Evolutionary conservation across 805 yeast species (phyloP).

Genomic region (Wickerhamomyces bovis): DNA sequence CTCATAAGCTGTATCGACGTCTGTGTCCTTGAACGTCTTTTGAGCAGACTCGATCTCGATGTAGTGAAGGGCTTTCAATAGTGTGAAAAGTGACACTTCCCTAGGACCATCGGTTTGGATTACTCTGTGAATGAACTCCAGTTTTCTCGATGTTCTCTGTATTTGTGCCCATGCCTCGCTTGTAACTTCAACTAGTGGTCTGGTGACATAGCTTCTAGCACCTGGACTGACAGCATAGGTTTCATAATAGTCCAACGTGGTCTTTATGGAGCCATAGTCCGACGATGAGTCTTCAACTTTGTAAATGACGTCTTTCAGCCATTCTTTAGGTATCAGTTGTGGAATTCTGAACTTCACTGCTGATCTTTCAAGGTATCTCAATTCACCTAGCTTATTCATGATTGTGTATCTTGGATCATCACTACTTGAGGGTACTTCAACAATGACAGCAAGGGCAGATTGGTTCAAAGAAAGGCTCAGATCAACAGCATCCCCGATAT

Average conservation of each 20-base stretch:
- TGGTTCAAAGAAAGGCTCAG: slow-evolving; percentile 36
- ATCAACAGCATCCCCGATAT: slow-evolving; percentile 60
- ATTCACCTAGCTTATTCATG: slow-evolving; percentile 50
- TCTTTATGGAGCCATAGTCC: slow-evolving; percentile 27
- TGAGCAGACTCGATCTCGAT: slow-evolving; percentile 27
- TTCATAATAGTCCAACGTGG: slow-evolving; percentile 22
- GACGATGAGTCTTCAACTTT: slow-evolving; percentile 8
- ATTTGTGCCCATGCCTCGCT: slow-evolving; percentile 34
- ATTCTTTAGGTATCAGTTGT: slow-evolving; percentile 35
- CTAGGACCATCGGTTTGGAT: slow-evolving; percentile 38
- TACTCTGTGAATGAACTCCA: slow-evolving; percentile 40
- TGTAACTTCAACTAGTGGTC: slow-evolving; percentile 33
- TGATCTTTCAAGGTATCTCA: slow-evolving; percentile 41
- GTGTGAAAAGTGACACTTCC: slow-evolving; percentile 32
- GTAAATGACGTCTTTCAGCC: slow-evolving; percentile 26
- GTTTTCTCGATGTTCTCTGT: slow-evolving; percentile 33
- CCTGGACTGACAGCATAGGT: slow-evolving; percentile 27
- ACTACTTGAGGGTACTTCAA: slow-evolving; percentile 42
- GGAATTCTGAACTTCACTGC: slow-evolving; percentile 51
- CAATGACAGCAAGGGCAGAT: slow-evolving; percentile 47
- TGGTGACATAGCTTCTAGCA: slow-evolving; percentile 28
- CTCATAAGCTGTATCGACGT: slow-evolving; percentile 24
- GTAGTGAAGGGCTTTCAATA: slow-evolving; percentile 29
- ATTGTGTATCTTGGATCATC: slow-evolving; percentile 53
- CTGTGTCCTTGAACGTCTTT: slow-evolving; percentile 11